phyloP scores from a whole-genome alignment of 768 basidiomycete genomes.

The Chalciporus piperatus region DNA sequence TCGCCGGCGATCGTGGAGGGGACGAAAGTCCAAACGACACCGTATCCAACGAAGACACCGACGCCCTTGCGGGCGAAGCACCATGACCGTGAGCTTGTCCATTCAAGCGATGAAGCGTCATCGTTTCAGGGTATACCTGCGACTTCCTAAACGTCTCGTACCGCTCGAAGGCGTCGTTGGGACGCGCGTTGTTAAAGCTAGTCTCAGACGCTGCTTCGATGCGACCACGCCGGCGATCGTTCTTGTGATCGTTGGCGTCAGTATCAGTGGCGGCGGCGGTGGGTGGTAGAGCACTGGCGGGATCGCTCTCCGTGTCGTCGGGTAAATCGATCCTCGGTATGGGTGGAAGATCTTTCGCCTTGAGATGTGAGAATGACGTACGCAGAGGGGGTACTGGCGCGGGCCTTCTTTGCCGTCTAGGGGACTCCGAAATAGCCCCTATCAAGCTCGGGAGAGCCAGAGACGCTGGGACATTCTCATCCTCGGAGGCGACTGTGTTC shows the following conservation, averaged over 20 bases:
- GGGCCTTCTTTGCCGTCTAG: conserved; percentile 25
- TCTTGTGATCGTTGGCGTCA: neutral
- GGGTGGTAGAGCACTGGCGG: neutral
- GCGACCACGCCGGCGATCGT: neutral
- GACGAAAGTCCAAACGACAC: conserved; percentile 30
- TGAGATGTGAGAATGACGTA: conserved; percentile 11
- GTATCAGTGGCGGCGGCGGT: neutral
- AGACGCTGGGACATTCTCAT: neutral
- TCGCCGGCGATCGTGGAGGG: conserved; percentile 41
- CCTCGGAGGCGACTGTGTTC: conserved; percentile 43
- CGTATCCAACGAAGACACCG: conserved; percentile 60
- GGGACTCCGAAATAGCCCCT: conserved; percentile 42
- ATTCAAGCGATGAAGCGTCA: too few species aligned
- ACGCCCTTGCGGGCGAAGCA: conserved; percentile 37
- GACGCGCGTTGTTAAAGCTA: conserved; percentile 18
- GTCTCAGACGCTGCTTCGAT: conserved; percentile 14
- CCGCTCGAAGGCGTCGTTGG: conserved; percentile 86
- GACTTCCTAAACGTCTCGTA: conserved; percentile 80
- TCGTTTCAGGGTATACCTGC: conserved; percentile 21
- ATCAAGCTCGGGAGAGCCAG: conserved; percentile 21
- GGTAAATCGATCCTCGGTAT: conserved; percentile 38
- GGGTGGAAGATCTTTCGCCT: conserved; percentile 54
- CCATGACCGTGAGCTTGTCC: neutral
- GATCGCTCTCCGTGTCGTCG: conserved; percentile 9
- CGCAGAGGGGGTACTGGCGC: conserved; percentile 24